Percentiles rank a stretch among this genome's conserved stretches.
phyloP scores from a whole-genome alignment of 257 asterid genomes.

The Solanum piurae region DNA sequence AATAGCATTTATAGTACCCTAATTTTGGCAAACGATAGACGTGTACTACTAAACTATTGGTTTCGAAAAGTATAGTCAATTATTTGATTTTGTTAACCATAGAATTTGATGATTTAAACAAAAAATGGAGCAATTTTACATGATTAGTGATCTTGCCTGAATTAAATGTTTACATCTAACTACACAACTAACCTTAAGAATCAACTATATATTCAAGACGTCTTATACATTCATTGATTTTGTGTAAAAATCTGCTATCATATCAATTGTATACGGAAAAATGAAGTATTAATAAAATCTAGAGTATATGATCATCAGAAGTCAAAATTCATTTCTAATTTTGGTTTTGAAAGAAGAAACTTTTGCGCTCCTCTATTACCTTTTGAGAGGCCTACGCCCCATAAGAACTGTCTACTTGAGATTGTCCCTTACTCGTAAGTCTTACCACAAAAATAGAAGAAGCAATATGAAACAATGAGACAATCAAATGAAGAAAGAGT shows the following conservation, averaged over 20 bases:
- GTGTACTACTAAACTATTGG: background rate
- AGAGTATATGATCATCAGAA: background rate
- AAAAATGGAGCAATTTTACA: background rate
- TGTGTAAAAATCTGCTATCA: background rate
- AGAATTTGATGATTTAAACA: background rate
- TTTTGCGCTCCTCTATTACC: background rate
- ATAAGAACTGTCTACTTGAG: background rate
- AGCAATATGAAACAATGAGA: background rate
- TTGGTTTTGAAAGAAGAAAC: background rate
- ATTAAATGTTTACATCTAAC: background rate
- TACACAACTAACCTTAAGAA: background rate
- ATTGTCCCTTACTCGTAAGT: background rate
- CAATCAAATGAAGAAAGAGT: background rate
- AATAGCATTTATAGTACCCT: background rate
- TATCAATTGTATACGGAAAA: background rate
- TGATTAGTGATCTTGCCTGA: background rate
- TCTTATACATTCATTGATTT: background rate
- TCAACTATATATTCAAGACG: background rate
- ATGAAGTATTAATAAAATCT: background rate
- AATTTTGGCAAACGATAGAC: background rate
- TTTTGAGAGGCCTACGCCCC: background rate
- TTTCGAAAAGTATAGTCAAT: background rate
- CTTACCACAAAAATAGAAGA: background rate
- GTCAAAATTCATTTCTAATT: background rate
- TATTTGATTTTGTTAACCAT: background rate